Base-by-base conservation (phyloP, 805 yeast species). In the Lipomyces yamadae region DNA sequence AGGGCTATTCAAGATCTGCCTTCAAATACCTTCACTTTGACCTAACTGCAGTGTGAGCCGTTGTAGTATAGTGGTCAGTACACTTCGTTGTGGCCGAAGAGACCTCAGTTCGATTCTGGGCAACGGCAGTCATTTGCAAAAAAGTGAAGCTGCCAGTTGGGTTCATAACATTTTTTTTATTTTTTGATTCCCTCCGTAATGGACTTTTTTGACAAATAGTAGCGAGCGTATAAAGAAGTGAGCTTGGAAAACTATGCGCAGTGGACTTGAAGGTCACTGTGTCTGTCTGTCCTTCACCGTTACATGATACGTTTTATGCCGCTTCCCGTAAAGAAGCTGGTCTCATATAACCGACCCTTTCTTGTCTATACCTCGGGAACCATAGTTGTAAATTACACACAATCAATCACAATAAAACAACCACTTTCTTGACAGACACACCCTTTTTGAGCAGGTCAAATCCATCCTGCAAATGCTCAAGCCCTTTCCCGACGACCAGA, bases 51-150 rank as follows among this genome's bases (percentile, higher is more conserved):
- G 53, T 6, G 58, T 56, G 61, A 62, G 80, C 80, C 79, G 84
- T 81, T 76, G 79, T 81, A 79, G 83, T 85, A 85, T 85, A 85
- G 88, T 85, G 88, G 88, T 84, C 78, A 85, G 88, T 85, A 85
- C 88, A 84, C 84, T 79, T 84, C 88, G 85, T 85, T 85, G 88
- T 85, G 88, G 88, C 88, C 85, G 88, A 83, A 79, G 84, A 85
- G 83, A 85, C 88, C 88, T 86, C 83, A 84, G 88, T 85, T 85
- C 88, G 88, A 85, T 85, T 85, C 88, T 85, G 83, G 88, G 88
- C 82, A 80, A 81, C 87, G 87, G 88, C 88, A 85, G 15, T 35
- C 32, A 24, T 61, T 58, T 52, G 61, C 24, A 24, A 24, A 24
- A 24, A 24, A 24, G 1, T 24, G 24, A 24, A 24, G 24, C 24